phyloP scores from a whole-genome alignment of 2,329 filamentous ascomycete species.

The Phaeosphaeriaceae sp. region DNA sequence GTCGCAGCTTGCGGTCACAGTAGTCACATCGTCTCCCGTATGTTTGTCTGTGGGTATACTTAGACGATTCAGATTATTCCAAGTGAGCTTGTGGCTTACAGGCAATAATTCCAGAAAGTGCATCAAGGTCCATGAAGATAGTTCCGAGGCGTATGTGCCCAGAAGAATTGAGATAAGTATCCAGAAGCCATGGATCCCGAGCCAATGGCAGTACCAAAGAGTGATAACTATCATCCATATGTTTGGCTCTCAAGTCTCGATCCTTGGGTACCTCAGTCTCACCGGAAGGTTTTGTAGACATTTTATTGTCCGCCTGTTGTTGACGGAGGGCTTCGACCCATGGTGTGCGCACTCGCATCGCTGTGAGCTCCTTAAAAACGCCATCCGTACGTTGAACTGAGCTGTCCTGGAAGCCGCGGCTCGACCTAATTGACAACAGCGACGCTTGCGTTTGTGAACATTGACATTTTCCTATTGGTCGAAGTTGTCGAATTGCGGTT shows the following conservation, averaged over 20 bases:
- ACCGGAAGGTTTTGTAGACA: slow-evolving; percentile 37
- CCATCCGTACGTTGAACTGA: slow-evolving; percentile 56
- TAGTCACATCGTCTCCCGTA: slow-evolving; percentile 68
- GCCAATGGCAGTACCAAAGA: slow-evolving; percentile 72
- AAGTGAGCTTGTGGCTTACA: slow-evolving; percentile 63
- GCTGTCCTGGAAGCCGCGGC: slow-evolving; percentile 35
- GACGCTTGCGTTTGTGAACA: not conserved
- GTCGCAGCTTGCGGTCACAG: slow-evolving; percentile 69
- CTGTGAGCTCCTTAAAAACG: slow-evolving; percentile 62
- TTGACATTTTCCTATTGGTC: slow-evolving; percentile 7
- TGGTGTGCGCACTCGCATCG: slow-evolving; percentile 61
- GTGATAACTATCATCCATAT: slow-evolving; percentile 75
- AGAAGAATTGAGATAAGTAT: slow-evolving; percentile 77
- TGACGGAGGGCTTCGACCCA: slow-evolving; percentile 70
- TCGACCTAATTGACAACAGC: not conserved
- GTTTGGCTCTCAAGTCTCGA: slow-evolving; percentile 68
- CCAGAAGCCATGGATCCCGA: slow-evolving; percentile 76
- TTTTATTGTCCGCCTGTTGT: slow-evolving; percentile 51
- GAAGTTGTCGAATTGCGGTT: slow-evolving; percentile 26
- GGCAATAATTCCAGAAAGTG: slow-evolving; percentile 76
- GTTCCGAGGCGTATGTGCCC: slow-evolving; percentile 76
- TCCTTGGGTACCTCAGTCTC: slow-evolving; percentile 50
- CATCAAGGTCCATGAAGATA: slow-evolving; percentile 81
- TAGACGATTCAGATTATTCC: slow-evolving; percentile 16
- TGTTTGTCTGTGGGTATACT: slow-evolving; percentile 61